Evolutionary conservation across 805 yeast species (phyloP), one percentile per base, ranked within the genome.

Genomic region (Sungouiozyma ichnusensis): DNA sequence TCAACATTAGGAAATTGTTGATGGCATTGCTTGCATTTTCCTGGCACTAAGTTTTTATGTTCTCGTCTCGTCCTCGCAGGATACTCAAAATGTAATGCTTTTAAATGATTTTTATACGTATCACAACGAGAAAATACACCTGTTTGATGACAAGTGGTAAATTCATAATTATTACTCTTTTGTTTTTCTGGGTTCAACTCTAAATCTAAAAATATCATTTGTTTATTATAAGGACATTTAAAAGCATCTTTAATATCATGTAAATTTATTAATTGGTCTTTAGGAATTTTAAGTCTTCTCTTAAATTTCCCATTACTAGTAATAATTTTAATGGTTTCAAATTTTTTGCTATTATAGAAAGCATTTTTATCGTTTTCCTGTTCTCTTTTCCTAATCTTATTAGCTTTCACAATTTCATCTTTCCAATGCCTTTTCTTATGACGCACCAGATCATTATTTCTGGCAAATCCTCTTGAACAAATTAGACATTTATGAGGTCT

Each of bases 91-190:
- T 86, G 96, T 46, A 86, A 71, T 1, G 95, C 90, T 59, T 83
- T 85, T 46, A 86, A 67, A 63, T 86, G 96, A 60, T 86, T 86
- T 57, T 86, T 87, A 64, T 77, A 86, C 2, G 95, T 87, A 58
- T 86, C 96, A 58, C 95, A 82, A 36, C 96, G 71, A 8, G 86
- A 77, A 55, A 86, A 86, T 27, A 82, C 77, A 4, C 96, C 96
- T 5, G 85, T 76, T 42, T 75, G 74, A 58, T 86, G 96, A 57
- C 95, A 86, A 32, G 47, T 48, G 4, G 49, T 43, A 1, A 54
- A 46, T 2, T 11, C n/a, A 9, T 29, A 19, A 16, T 20, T 19
- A 11, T n/a, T 17, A 14, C 37, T 35, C 35, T 37, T 41, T 15
- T 43, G 29, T 36, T 50, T 51, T 40, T 45, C 44, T 1, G 55